phyloP scores from a whole-genome alignment of 345 rosid species.

The Tarenaya hassleriana region DNA sequence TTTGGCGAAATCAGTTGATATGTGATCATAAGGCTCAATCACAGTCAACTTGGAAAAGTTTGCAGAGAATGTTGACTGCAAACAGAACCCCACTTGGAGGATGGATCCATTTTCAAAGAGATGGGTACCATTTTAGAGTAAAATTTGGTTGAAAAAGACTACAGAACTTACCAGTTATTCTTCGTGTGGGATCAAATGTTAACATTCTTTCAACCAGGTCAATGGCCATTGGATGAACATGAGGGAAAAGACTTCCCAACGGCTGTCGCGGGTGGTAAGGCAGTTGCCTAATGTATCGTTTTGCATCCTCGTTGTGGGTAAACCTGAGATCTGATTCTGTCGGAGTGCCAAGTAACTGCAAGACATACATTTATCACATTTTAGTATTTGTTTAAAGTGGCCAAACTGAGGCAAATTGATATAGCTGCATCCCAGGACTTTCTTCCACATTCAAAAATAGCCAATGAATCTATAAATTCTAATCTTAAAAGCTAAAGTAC shows the following conservation, averaged over 20 bases:
- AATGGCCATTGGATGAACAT: conserved; percentile 69
- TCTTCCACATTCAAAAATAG: not conserved
- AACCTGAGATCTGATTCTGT: conserved; percentile 86
- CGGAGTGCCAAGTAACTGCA: conserved; percentile 92
- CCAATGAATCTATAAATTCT: not conserved
- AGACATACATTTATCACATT: conserved; percentile 23
- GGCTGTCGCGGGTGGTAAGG: conserved; percentile 64
- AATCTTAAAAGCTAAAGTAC: not conserved
- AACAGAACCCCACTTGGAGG: no score
- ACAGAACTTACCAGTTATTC: conserved; percentile 73
- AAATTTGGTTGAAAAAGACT: no score
- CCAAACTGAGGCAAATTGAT: no score
- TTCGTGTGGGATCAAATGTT: conserved; percentile 80
- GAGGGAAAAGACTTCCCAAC: conserved; percentile 54
- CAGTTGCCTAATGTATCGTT: conserved; percentile 74
- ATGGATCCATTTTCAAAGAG: no score
- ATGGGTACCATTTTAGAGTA: no score
- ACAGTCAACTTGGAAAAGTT: no score
- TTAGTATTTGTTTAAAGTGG: not conserved
- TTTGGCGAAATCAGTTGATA: no score
- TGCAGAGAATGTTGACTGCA: no score
- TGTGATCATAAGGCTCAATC: no score
- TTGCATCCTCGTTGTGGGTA: conserved; percentile 77
- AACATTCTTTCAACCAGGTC: conserved; percentile 87
- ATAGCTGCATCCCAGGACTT: not conserved